Percentiles rank a stretch among this genome's conserved stretches.
phyloP scores from a whole-genome alignment of 768 basidiomycete genomes.

The Boletus reticuloceps region DNA sequence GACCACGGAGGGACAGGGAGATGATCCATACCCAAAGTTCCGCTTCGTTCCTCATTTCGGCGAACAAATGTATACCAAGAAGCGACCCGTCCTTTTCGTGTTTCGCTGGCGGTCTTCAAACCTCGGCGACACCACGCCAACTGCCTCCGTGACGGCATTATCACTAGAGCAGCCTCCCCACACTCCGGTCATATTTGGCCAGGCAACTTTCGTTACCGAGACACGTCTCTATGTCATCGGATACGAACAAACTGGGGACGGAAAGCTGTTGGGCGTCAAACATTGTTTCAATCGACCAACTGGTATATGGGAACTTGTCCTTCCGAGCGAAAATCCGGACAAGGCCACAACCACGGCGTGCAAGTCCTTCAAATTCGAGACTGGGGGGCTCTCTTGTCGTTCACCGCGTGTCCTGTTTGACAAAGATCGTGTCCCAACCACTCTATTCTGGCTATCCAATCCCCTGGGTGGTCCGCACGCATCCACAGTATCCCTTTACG shows the following conservation, averaged over 20 bases:
- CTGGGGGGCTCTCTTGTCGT: constrained; percentile 47
- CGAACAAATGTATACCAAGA: constrained; percentile 55
- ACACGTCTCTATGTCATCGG: constrained; percentile 55
- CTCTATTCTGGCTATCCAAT: constrained; percentile 54
- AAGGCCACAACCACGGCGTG: constrained; percentile 13
- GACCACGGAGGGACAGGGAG: constrained; percentile 17
- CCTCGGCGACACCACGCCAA: constrained; percentile 2
- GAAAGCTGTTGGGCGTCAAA: constrained; percentile 56
- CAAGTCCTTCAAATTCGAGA: constrained; percentile 35
- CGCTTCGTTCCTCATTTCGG: constrained; percentile 60
- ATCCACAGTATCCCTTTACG: constrained; percentile 51
- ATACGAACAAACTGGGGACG: constrained; percentile 57
- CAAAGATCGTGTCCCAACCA: constrained; percentile 15
- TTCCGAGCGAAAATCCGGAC: constrained; percentile 16
- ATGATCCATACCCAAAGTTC: constrained; percentile 40
- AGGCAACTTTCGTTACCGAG: constrained; percentile 49
- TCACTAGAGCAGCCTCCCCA: constrained; percentile 6
- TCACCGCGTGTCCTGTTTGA: constrained; percentile 51
- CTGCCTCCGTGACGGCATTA: constrained; percentile 12
- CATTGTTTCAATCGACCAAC: constrained; percentile 59
- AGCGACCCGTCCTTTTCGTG: constrained; percentile 52
- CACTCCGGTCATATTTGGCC: constrained; percentile 45
- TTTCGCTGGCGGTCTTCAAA: constrained; percentile 41
- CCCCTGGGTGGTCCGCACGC: constrained; percentile 58
- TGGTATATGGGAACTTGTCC: constrained; percentile 51